phyloP scores from a whole-genome alignment of 2,329 filamentous ascomycete species.

The Trichophyton benhamiae region DNA sequence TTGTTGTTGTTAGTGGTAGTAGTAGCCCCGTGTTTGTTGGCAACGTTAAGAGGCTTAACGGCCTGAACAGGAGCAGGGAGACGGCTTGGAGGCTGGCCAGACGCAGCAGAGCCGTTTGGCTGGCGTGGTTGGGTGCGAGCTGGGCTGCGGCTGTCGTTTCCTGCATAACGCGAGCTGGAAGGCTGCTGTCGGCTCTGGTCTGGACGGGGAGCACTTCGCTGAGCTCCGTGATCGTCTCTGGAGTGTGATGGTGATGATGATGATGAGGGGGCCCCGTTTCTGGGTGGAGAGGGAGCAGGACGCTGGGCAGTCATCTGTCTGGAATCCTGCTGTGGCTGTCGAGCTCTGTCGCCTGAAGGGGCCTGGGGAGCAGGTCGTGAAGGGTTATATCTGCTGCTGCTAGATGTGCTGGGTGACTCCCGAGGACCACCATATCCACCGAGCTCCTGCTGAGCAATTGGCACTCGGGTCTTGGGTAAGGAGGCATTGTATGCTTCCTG shows the following conservation, averaged over 20 bases:
- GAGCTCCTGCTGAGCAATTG: conserved; percentile 80
- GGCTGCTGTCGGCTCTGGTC: conserved; percentile 25
- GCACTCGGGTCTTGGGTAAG: conserved; percentile 66
- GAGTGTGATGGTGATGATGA: background rate
- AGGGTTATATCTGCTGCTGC: conserved; percentile 64
- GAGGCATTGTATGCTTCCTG: conserved; percentile 83
- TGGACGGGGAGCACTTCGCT: conserved; percentile 26
- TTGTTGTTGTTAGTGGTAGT: conserved; percentile 25
- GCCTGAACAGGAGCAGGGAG: conserved; percentile 43
- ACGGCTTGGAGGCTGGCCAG: conserved; percentile 44
- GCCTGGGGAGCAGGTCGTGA: conserved; percentile 72
- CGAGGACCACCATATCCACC: conserved; percentile 53
- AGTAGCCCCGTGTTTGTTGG: conserved; percentile 45
- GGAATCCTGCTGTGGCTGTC: conserved; percentile 32
- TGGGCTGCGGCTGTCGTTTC: conserved; percentile 24
- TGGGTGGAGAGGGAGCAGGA: conserved; percentile 63
- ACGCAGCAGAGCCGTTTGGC: conserved; percentile 36
- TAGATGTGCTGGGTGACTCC: conserved; percentile 33
- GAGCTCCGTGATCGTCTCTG: conserved; percentile 21
- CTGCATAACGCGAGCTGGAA: conserved; percentile 14
- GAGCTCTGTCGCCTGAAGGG: conserved; percentile 42
- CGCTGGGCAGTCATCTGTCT: conserved; percentile 59
- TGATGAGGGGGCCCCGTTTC: conserved; percentile 4
- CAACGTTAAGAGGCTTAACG: conserved; percentile 70
- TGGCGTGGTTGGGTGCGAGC: conserved; percentile 27